Conservation (phyloP, 495 filamentous ascomycete species). For the Neohortaea acidophila region DNA sequence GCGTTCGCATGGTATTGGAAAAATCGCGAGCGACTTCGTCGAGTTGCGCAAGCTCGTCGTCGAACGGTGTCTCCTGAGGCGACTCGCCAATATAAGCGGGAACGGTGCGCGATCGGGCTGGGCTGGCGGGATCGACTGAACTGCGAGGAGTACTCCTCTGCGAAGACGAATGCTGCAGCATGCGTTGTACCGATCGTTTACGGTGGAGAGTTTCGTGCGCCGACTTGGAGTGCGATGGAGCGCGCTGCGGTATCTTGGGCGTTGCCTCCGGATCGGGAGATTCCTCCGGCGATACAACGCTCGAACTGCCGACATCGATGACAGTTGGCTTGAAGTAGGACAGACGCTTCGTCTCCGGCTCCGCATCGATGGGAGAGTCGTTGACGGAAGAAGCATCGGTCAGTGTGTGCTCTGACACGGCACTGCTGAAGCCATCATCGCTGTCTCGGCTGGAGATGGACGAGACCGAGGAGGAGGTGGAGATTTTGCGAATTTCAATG, state of each 20-base stretch:
- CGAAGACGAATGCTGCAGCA: constrained; percentile 30
- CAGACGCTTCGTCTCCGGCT: constrained; percentile 55
- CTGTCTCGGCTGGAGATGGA: constrained; percentile 28
- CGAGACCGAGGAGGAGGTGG: constrained; percentile 39
- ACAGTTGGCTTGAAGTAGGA: constrained; percentile 52
- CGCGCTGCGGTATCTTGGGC: constrained; percentile 56
- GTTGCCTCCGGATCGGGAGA: constrained; percentile 27
- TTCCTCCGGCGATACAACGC: constrained; percentile 10
- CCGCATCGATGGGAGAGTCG: constrained; percentile 37
- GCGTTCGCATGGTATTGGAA: constrained; percentile 32
- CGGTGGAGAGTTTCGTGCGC: constrained; percentile 51
- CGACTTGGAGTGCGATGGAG: constrained; percentile 72
- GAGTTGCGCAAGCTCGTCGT: constrained; percentile 57
- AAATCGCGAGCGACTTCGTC: constrained; percentile 80
- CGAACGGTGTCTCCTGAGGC: constrained; percentile 38
- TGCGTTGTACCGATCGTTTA: constrained; percentile 44
- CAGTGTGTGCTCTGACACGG: constrained; percentile 43
- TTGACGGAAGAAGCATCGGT: constrained; percentile 57
- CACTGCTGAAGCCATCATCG: constrained; percentile 18
- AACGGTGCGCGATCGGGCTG: constrained; percentile 13
- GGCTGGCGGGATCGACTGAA: constrained; percentile 14
- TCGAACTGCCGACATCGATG: constrained; percentile 22
- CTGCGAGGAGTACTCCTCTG: constrained; percentile 36
- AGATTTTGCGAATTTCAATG: constrained; percentile 26
- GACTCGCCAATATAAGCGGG: constrained; percentile 20